Conservation (phyloP, 2,329 filamentous ascomycete genomes). For the Tolypocladium tundrense region DNA sequence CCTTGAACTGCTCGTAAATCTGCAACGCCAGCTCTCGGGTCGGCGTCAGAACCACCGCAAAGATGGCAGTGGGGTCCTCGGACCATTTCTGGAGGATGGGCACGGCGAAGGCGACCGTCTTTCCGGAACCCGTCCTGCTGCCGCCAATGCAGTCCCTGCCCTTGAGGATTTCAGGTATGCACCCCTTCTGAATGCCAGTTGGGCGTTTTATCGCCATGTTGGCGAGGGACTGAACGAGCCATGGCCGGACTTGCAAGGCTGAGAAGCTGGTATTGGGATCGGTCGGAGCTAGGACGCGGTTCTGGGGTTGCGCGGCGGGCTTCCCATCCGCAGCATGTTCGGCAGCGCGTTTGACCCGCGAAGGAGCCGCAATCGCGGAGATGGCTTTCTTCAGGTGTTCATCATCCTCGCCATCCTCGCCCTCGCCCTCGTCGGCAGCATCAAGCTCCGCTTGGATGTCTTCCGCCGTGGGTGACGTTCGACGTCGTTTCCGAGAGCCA, state of each 20-base stretch:
- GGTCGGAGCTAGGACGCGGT: conserved; percentile 37
- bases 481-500: conserved; percentile 34
- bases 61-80: conserved; percentile 84
- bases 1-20: conserved; percentile 92
- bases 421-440: conserved; percentile 14
- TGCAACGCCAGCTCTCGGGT: conserved; percentile 88
- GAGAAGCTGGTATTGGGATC: conserved; percentile 58
- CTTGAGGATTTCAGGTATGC: conserved; percentile 85
- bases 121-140: conserved; percentile 89
- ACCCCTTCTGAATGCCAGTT: conserved; percentile 85
- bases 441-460: conserved; percentile 11
- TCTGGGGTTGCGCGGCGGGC: conserved; percentile 12
- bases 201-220: conserved; percentile 76
- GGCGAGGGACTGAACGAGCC: conserved; percentile 73
- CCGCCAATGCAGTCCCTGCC: conserved; percentile 93
- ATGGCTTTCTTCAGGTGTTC: conserved; percentile 21
- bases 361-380: conserved; percentile 39
- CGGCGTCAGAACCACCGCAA: conserved; percentile 78
- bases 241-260: conserved; percentile 64
- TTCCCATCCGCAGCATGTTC: conserved; percentile 9
- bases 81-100: conserved; percentile 93
- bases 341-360: conserved; percentile 36
- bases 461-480: conserved; percentile 21
- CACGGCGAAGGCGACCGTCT: conserved; percentile 91
- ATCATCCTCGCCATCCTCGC: conserved; percentile 21